These are phyloP conservation scores for Ceratobasidium sp. DNA, from an alignment of 1,284 basidiomycete genomes.

Conservation along the genomic window DNA sequence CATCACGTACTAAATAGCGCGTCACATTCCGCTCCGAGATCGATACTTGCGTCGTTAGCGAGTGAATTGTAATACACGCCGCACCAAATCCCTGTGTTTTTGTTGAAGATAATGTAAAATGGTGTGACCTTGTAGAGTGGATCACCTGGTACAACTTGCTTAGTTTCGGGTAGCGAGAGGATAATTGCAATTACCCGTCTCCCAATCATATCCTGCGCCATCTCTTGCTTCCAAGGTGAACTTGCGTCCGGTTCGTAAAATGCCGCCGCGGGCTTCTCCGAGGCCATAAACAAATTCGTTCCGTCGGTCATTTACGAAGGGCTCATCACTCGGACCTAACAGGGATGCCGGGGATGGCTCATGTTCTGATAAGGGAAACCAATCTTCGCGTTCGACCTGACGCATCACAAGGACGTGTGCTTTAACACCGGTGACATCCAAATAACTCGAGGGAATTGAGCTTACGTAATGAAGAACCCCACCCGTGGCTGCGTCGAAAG, in stretches of 20 bases:
- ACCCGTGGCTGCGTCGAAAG: conserved; percentile 31
- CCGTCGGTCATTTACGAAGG: conserved; percentile 28
- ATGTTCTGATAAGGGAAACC: conserved; percentile 31
- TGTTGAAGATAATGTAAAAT: conserved; percentile 32
- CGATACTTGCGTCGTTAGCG: conserved; percentile 33
- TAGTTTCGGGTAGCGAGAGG: not conserved
- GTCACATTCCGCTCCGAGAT: conserved; percentile 33
- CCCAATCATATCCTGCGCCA: conserved; percentile 31
- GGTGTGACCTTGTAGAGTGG: conserved; percentile 35
- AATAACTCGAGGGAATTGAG: not conserved
- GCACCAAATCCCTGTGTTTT: conserved; percentile 31
- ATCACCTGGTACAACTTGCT: conserved; percentile 1
- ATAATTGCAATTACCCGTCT: conserved; percentile 12
- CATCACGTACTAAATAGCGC: conserved; percentile 18
- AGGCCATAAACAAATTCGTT: conserved; percentile 34
- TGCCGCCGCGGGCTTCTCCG: conserved; percentile 30
- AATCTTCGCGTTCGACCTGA: conserved; percentile 31
- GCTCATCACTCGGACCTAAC: conserved; percentile 7
- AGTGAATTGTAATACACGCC: conserved; percentile 35
- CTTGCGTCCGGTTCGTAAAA: conserved; percentile 20
- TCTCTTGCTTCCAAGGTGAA: conserved; percentile 32
- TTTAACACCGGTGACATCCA: not conserved
- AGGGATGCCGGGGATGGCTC: conserved; percentile 24
- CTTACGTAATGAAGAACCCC: conserved; percentile 33
- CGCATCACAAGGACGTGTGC: not conserved